Base-by-base conservation (phyloP, 2,329 filamentous ascomycete species). In the Beauveria scarabaeidicola region DNA sequence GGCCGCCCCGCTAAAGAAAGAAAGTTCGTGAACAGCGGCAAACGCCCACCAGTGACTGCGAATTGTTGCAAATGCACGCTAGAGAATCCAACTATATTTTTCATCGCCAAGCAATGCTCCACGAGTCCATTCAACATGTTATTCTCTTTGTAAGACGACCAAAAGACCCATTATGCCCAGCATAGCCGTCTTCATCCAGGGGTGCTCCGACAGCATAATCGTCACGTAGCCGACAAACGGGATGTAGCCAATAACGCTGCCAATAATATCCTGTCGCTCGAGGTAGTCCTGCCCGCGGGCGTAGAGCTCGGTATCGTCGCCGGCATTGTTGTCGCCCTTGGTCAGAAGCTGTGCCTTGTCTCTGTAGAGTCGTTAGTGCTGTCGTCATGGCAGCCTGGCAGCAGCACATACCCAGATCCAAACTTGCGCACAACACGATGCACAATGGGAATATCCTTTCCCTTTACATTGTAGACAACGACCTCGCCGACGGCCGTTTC, bases 221-320 rank as follows among this genome's bases (percentile, higher is more conserved):
- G 94, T 99, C 50, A 97, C 92, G 70, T 97, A 97, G 65, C 94
- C 94, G 15, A 97, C 91, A 68, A 94, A 95, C 0, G 94, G 94
- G 60, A 97, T 86, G 72, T 95, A 99, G 41, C 84, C 94, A 11
- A 94, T 79, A 7, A 97, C 94, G 66, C 89, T 96, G 50, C 94
- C 94, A 60, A 99, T 90, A 59, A 99, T 92, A 70, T 97, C 93
- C 70, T 88, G 83, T 61, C 94, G 84, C 71, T 89, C 86, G 50
- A 99, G 80, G 72, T 90, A 96, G 69, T 90, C 89, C 75, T 99
- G 93, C 19, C 89, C 90, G 43, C 80, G 78, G 3, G 94, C 92
- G 72, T 96, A 96, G 13, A 77, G 66, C 71, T 97, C 92, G 17
- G 91, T 96, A 72, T 99, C 94, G 73, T 97, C 93, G 46, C 90